Percentiles rank a stretch among this genome's conserved stretches.
Evolutionary conservation across 148 eudicot genomes (phyloP).

Genomic region (Rhododendron griersonianum): DNA sequence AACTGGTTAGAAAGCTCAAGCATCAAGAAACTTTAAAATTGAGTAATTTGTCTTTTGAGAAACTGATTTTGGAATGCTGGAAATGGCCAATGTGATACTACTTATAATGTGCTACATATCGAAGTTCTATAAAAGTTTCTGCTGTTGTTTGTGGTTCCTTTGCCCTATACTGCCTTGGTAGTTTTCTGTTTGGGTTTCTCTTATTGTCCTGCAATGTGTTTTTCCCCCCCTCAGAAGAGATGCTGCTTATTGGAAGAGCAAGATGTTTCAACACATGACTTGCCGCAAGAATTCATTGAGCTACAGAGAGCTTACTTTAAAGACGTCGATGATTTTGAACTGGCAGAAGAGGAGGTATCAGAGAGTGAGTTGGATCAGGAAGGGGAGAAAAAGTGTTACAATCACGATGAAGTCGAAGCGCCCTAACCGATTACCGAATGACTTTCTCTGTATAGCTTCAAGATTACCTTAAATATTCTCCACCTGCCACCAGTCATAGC

Average conservation of each 20-base stretch:
- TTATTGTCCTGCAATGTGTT: background rate
- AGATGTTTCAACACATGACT: constrained; percentile 6
- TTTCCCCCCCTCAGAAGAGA: constrained; percentile 26
- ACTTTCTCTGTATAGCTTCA: background rate
- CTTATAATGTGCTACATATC: background rate
- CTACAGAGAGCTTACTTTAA: constrained; percentile 40
- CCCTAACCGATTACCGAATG: background rate
- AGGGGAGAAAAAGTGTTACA: background rate
- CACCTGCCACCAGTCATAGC: background rate
- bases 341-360: constrained; percentile 42
- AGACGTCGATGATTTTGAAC: constrained; percentile 46
- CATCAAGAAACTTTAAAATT: background rate
- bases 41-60: background rate
- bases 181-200: background rate
- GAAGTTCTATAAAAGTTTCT: background rate
- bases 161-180: background rate
- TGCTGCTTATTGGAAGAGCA: background rate
- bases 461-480: background rate
- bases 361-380: constrained; percentile 22
- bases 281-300: constrained; percentile 38
- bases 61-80: background rate
- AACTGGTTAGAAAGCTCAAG: background rate
- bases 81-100: background rate
- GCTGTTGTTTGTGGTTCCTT: background rate
- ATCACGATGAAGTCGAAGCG: background rate